Evolutionary conservation across 371 early-diverging fungal genomes (phyloP).

Genomic region (Rhizopus delemar): DNA sequence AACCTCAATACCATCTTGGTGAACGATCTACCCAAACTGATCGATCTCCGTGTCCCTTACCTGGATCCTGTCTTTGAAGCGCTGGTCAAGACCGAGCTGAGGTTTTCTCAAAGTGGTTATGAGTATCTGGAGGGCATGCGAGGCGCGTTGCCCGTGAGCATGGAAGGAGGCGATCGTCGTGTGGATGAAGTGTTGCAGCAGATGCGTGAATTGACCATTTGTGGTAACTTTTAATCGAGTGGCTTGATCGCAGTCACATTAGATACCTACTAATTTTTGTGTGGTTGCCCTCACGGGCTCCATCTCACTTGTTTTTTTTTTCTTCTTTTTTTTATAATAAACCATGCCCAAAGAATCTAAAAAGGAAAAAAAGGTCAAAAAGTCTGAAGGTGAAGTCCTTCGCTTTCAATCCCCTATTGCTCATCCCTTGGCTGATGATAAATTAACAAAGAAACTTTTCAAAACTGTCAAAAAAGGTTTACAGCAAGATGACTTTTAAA

Average conservation of each 20-base stretch:
- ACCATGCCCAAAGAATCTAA: slow-evolving; percentile 32
- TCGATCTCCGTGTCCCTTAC: slow-evolving; percentile 85
- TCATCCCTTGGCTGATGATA: slow-evolving; percentile 89
- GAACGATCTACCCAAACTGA: slow-evolving; percentile 85
- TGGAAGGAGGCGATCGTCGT: slow-evolving; percentile 58
- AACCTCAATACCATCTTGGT: slow-evolving; percentile 78
- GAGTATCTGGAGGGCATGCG: slow-evolving; percentile 63
- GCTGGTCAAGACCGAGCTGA: slow-evolving; percentile 83
- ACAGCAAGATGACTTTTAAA: slow-evolving; percentile 12
- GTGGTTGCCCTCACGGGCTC: too few species aligned
- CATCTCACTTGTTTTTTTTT: slow-evolving; percentile 3
- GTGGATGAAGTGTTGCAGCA: slow-evolving; percentile 82
- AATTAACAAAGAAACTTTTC: slow-evolving; percentile 87
- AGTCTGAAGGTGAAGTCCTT: slow-evolving; percentile 29
- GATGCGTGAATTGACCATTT: slow-evolving; percentile 89
- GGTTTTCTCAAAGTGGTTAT: slow-evolving; percentile 79
- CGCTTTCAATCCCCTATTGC: slow-evolving; percentile 79
- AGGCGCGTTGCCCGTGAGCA: slow-evolving; percentile 55
- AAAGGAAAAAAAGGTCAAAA: slow-evolving; percentile 54
- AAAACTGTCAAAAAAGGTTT: slow-evolving; percentile 91
- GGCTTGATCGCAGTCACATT: neutral
- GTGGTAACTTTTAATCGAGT: slow-evolving; percentile 58
- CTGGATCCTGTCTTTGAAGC: slow-evolving; percentile 95
- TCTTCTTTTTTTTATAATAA: neutral
- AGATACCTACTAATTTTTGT: neutral